Conservation (phyloP, 139 green algal species). For the Chlorella sp. region DNA sequence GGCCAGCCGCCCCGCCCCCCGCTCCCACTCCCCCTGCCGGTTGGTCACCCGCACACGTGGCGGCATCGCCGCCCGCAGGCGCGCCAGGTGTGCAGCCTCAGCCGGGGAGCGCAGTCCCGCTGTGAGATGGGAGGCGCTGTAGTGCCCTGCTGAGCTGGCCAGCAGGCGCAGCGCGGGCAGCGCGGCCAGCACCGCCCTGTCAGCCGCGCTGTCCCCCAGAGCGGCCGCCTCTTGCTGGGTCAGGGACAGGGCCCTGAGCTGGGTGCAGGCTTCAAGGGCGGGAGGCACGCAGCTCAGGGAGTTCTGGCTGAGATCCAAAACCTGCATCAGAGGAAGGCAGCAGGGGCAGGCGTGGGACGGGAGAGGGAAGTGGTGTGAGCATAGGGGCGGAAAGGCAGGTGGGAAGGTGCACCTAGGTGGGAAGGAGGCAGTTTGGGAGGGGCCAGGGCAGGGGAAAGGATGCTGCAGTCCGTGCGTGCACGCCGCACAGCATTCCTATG, state of each 20-base stretch:
- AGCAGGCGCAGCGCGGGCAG: neutral
- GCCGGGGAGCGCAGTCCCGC: slow-evolving; percentile 9
- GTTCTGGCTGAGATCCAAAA: slow-evolving; percentile 51
- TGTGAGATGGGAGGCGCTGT: neutral
- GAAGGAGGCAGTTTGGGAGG: neutral
- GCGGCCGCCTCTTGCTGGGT: slow-evolving; percentile 12
- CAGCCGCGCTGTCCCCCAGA: neutral
- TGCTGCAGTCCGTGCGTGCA: neutral
- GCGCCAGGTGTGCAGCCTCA: neutral
- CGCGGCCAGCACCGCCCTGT: neutral
- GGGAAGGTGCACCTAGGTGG: neutral
- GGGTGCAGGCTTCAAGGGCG: neutral
- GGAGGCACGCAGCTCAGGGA: slow-evolving; percentile 59
- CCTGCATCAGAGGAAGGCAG: neutral
- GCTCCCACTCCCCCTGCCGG: neutral
- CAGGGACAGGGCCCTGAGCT: neutral
- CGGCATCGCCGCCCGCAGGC: neutral
- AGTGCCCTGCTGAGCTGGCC: slow-evolving; percentile 4
- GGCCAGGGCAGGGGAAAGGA: no score
- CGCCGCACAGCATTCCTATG: neutral
- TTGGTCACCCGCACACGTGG: neutral
- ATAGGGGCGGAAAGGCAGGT: neutral
- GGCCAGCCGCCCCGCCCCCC: neutral
- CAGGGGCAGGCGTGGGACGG: neutral
- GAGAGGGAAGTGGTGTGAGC: neutral